These are phyloP conservation scores for Colletotrichum euphorbiae DNA, from an alignment of 2,329 filamentous ascomycete genomes.

Conservation along the genomic window DNA sequence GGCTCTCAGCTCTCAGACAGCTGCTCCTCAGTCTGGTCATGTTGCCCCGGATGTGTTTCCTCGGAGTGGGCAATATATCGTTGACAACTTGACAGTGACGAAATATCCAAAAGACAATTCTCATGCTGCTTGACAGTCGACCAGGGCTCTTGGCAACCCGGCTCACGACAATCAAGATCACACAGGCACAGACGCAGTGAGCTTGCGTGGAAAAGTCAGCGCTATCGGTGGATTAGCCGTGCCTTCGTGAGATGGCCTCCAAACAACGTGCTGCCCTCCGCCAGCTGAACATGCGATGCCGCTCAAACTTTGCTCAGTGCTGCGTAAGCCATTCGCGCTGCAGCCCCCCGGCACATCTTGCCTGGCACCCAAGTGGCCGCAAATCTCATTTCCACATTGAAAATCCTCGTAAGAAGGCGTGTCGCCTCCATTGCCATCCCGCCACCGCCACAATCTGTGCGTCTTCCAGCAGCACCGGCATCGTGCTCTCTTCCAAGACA, in stretches of 20 bases:
- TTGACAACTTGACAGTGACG: background rate
- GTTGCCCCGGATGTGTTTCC: background rate
- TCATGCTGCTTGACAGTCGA: background rate
- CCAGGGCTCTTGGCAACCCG: background rate
- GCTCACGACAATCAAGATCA: background rate
- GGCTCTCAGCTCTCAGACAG: background rate
- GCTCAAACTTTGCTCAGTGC: background rate
- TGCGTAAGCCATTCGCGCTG: background rate
- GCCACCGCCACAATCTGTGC: background rate
- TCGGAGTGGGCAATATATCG: background rate
- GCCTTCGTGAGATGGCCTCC: too few species aligned
- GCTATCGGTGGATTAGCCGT: too few species aligned
- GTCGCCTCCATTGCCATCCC: background rate
- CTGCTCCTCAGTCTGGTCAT: background rate
- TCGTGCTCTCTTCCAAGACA: background rate
- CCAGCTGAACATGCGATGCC: background rate
- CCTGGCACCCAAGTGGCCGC: background rate
- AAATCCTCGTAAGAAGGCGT: background rate
- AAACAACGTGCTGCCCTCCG: too few species aligned
- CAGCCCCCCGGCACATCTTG: background rate
- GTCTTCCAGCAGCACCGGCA: background rate
- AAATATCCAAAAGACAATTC: background rate
- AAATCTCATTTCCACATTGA: conserved; percentile 32
- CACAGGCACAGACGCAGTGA: too few species aligned
- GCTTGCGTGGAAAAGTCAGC: background rate